Evolutionary conservation across 306 rosid genomes (phyloP), one percentile per base, ranked within the genome.

Genomic region (Malus orientalis): DNA sequence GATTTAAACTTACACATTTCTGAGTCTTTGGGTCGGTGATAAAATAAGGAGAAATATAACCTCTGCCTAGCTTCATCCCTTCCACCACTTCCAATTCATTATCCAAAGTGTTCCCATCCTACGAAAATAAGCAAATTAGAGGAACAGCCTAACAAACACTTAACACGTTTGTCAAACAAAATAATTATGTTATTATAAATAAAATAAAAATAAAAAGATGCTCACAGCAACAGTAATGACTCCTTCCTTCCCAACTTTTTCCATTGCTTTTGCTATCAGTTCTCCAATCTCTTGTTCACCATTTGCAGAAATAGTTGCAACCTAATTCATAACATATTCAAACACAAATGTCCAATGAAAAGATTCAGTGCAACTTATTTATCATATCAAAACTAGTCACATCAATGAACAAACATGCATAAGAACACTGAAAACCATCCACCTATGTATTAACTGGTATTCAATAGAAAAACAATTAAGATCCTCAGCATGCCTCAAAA

Each of bases 211-310:
- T 22, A 25, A 22, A 73, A 67, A 45, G 55, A 68, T 69, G 71
- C 97, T 81, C 82, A 95, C 98, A 59, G 91, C 79, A 63, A 95
- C 96, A 42, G 97, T 95, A 74, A 95, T 92, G 71, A 95, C 95
- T 81, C 98, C 98, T 81, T 92, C 92, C 90, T 91, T 92, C 73
- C 98, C 97, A 83, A 95, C 98, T 87, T 90, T 92, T 85, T 90
- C 98, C 98, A 95, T 92, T 79, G 98, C 98, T 78, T 87, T 95
- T 20, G 93, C 98, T 73, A 95, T 87, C 81, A 95, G 69, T 83
- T 92, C 97, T 30, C 98, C 98, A 75, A 95, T 92, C 66, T 92
- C 97, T 54, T 77, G 83, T 81, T 95, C 98, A 60, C 98, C 97
- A 69, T 95, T 95, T 33, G 98, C 96, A 68, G 98, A 95, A 86